Evolutionary conservation across 2,329 filamentous ascomycete species (phyloP).

Genomic region (Arthrobotrys musiformis): DNA sequence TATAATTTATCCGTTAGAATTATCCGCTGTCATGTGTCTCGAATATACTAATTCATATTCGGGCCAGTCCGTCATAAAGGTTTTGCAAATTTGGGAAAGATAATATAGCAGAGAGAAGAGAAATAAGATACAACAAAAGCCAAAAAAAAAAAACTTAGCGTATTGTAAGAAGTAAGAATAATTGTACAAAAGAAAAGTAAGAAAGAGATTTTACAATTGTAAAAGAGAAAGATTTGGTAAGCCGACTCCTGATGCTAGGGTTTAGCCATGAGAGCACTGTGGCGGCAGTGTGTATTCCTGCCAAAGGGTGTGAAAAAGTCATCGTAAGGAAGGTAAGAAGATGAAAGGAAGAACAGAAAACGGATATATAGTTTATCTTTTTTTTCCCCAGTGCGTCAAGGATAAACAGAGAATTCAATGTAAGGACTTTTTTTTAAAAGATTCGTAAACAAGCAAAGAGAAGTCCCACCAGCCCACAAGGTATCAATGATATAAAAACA

Average conservation of each 20-base stretch:
- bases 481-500: conserved; percentile 28
- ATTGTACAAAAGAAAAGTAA: conserved; percentile 13
- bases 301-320: not conserved
- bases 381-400: not conserved
- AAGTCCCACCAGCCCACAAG: conserved; percentile 4
- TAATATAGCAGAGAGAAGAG: conserved; percentile 3
- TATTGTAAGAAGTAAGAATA: not conserved
- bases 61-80: not conserved
- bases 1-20: not conserved
- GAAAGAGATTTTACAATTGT: not conserved
- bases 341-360: not conserved
- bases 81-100: not conserved
- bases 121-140: conserved; percentile 14
- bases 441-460: not conserved
- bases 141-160: not conserved
- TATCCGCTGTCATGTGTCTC: not conserved
- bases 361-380: not conserved
- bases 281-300: conserved; percentile 36
- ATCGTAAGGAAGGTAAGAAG: conserved; percentile 3
- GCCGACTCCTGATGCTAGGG: not conserved
- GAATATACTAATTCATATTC: conserved; percentile 2
- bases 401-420: not conserved
- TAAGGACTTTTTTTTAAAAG: conserved; percentile 1
- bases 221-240: not conserved
- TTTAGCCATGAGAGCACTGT: conserved; percentile 18